Conservation (phyloP, 2,329 filamentous ascomycete species). For the Rutstroemia sp. region DNA sequence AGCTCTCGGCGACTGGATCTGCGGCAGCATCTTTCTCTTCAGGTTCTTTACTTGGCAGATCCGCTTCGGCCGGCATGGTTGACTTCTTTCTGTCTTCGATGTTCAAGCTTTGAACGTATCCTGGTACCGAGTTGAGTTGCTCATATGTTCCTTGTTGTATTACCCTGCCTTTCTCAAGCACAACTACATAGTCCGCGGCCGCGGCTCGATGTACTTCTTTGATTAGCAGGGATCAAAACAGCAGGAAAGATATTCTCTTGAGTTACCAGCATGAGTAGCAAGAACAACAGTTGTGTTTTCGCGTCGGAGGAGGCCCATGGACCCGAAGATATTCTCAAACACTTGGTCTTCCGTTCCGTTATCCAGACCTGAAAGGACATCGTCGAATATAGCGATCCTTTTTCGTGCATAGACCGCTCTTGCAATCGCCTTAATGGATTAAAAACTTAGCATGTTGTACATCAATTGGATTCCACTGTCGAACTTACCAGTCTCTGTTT, state of each 20-base stretch:
- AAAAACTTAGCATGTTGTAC: background rate
- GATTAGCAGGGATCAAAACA: too few relatives aligned
- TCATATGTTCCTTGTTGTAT: conserved; percentile 30
- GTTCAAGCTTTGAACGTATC: background rate
- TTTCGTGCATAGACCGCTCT: conserved; percentile 16
- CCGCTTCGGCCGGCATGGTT: background rate
- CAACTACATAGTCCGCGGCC: conserved; percentile 35
- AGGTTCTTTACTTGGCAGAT: background rate
- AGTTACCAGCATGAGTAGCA: conserved; percentile 11
- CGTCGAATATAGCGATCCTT: conserved; percentile 19
- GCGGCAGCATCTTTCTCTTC: background rate
- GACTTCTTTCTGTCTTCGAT: background rate
- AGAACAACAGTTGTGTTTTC: conserved; percentile 31
- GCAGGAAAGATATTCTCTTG: too few relatives aligned
- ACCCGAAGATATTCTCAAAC: conserved; percentile 14
- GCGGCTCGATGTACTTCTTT: conserved; percentile 29
- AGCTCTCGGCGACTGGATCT: background rate
- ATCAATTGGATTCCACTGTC: background rate
- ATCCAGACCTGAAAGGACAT: conserved; percentile 22
- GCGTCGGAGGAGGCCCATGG: conserved; percentile 11
- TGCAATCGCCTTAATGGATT: conserved; percentile 31
- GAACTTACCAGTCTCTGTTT: conserved; percentile 16
- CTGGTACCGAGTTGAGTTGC: background rate
- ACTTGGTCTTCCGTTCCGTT: conserved; percentile 13
- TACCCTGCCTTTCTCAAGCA: conserved; percentile 26